Base-by-base conservation (phyloP, 495 filamentous ascomycete species). In the Platismatia glauca region DNA sequence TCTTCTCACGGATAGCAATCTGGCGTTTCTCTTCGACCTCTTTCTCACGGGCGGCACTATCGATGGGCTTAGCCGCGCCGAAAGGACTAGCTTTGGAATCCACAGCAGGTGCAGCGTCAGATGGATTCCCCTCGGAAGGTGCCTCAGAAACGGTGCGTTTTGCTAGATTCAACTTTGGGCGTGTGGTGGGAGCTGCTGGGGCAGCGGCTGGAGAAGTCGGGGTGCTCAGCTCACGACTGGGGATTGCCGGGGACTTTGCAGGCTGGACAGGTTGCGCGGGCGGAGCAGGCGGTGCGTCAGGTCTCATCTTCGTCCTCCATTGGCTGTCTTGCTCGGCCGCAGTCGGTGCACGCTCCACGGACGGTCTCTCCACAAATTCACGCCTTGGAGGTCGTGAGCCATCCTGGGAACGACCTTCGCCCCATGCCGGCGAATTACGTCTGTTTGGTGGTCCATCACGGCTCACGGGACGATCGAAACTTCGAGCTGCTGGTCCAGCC, bases 11-110 rank as follows among this genome's bases (percentile, higher is more conserved):
- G 56, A 89, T 34, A 4, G 84, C 82, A 57, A 86, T 77, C 69
- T 88, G 78, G 62, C 88, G 84, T 78, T 88, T 92, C 77, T 95
- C 91, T 71, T 92, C 93, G 35, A 97, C 84, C 73, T 95, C 88
- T 60, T 84, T 87, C 76, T 96, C 93, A 55, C 87, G 83, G 12
- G 90, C 81, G 24, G 89, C 89, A 56, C 90, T 95, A 74, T 97
- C 91, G 64, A 95, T 95, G 15, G 91, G 91, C 57, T 83, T 82
- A 44, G 91, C 91, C 60, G 89, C 91, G 71, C 94, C 94, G 73
- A 98, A 98, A 31, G 90, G 90, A 74, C 85, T 97, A 22, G 90
- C 82, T 77, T 94, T 95, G 5, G 89, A 79, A 62, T 92, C 89
- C 41, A 73, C 73, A 31, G 67, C 68, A 29, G 78, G 70, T 13